A percentile compares a stretch with the other conserved stretches of the same genome.
Conservation (phyloP, 495 filamentous ascomycete genomes). For the Penicillium argentinense region DNA sequence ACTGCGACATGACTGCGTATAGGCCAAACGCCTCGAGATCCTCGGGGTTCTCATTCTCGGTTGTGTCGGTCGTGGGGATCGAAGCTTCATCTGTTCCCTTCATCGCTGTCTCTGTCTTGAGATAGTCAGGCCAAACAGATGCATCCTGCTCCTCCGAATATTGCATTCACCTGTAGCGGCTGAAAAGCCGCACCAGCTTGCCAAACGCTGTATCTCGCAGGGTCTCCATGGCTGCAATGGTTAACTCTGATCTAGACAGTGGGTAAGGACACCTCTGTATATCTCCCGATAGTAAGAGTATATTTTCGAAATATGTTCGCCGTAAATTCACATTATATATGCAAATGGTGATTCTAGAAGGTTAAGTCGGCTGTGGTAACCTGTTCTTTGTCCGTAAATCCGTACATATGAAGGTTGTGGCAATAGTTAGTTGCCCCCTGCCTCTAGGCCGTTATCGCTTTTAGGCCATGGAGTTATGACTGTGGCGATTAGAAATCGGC, state of each 20-base stretch:
- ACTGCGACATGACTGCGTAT: slow-evolving; percentile 24
- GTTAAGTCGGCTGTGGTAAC: background rate
- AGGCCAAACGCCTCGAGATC: slow-evolving; percentile 14
- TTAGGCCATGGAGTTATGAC: too few species aligned
- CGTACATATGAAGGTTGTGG: background rate
- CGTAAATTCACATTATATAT: background rate
- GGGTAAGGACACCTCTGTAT: too few species aligned
- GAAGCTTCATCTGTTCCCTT: slow-evolving; percentile 23
- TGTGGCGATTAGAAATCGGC: too few species aligned
- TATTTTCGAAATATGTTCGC: background rate
- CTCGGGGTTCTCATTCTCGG: slow-evolving; percentile 20
- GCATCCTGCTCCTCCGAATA: slow-evolving; percentile 39
- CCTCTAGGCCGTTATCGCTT: too few species aligned
- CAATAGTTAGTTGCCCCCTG: too few species aligned
- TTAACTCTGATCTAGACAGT: background rate
- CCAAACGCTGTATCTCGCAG: slow-evolving; percentile 33
- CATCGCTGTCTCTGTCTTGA: slow-evolving; percentile 28
- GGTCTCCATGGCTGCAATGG: slow-evolving; percentile 18
- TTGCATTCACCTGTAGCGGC: slow-evolving; percentile 18
- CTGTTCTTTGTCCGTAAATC: background rate
- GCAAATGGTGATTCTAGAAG: background rate
- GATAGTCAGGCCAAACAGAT: slow-evolving; percentile 33
- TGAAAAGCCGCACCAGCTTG: slow-evolving; percentile 35
- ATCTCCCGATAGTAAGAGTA: background rate
- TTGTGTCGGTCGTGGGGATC: slow-evolving; percentile 15